These are phyloP conservation scores for Bodo saltans DNA, from an alignment of 78 protist species.

Conservation along the genomic window DNA sequence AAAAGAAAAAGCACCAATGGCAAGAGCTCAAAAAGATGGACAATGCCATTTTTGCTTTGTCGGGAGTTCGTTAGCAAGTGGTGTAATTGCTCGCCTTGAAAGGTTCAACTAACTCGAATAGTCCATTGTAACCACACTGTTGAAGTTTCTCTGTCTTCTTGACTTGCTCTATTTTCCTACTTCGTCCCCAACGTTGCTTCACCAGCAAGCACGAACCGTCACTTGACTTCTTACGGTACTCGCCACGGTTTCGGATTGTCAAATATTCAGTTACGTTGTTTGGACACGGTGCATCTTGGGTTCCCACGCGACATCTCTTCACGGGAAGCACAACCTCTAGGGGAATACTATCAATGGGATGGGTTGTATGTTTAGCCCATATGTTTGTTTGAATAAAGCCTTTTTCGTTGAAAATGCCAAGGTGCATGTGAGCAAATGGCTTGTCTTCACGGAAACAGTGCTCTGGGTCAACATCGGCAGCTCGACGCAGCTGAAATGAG, in stretches of 20 bases:
- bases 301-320: background rate
- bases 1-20: background rate
- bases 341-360: background rate
- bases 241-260: background rate
- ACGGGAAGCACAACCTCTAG: background rate
- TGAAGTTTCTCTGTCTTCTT: background rate
- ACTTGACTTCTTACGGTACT: background rate
- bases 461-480: background rate
- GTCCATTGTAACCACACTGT: slow-evolving; percentile 7
- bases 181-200: background rate
- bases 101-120: background rate
- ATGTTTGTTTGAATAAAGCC: slow-evolving; percentile 1
- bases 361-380: background rate
- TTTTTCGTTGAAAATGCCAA: background rate
- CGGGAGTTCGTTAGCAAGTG: background rate
- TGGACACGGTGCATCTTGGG: slow-evolving; percentile 14
- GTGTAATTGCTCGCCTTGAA: background rate
- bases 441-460: slow-evolving; percentile 1
- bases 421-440: slow-evolving; percentile 29
- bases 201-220: slow-evolving; percentile 23
- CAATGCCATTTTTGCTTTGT: too few species aligned
- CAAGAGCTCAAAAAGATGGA: background rate
- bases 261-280: background rate
- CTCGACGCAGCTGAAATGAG: background rate
- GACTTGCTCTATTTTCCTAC: background rate